Percentiles rank a stretch among this genome's conserved stretches.
Evolutionary conservation across 2,329 filamentous ascomycete species (phyloP).

Genomic region (Ophiostoma sp.): DNA sequence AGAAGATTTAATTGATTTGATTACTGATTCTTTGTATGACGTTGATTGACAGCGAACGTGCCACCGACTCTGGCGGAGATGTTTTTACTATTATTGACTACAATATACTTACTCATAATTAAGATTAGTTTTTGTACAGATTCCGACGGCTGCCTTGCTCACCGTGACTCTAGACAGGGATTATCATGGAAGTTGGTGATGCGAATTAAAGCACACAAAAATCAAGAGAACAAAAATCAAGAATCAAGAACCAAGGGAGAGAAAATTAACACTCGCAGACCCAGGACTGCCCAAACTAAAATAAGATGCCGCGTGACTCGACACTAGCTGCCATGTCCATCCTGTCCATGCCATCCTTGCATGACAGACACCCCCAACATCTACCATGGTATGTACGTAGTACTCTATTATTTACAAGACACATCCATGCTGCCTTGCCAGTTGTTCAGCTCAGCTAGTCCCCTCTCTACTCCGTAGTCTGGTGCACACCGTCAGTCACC

Average conservation of each 20-base stretch:
- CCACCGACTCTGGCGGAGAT: background rate
- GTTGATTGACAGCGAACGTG: background rate
- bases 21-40: background rate
- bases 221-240: background rate
- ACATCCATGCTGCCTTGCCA: background rate
- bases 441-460: background rate
- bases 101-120: too few species aligned
- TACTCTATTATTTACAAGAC: too few species aligned
- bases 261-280: background rate
- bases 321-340: conserved; percentile 12
- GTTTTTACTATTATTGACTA: background rate
- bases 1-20: background rate
- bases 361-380: too few species aligned
- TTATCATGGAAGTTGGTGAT: background rate
- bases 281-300: background rate
- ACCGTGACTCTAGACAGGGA: background rate
- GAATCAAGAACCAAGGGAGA: background rate
- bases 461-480: background rate
- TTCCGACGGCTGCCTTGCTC: background rate
- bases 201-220: too few species aligned
- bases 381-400: too few species aligned
- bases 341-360: background rate
- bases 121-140: too few species aligned
- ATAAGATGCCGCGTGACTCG: conserved; percentile 10
- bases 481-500: too few species aligned